Base-by-base conservation (phyloP, 2,329 filamentous ascomycete species). In the Penicillium sp. region DNA sequence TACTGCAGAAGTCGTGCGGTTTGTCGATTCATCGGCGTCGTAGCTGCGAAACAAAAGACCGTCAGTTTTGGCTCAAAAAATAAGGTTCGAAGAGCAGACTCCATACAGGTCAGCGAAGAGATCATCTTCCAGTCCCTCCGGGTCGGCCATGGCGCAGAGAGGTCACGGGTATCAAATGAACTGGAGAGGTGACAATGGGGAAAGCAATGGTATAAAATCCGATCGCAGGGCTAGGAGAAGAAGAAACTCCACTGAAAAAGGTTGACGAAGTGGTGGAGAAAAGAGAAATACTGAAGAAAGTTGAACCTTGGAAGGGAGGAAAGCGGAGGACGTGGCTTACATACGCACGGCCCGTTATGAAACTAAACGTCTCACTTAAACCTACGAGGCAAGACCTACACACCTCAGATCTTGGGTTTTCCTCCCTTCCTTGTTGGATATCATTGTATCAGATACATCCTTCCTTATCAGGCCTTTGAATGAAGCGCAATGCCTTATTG, bases 61-160 rank as follows among this genome's bases (percentile, higher is more conserved):
- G 51, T 57, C 56, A 47, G 50, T 39, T 22, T 22, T 9, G 4
- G 19, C 37, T 42, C 16, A 53, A 50, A 59, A 61, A 50, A 44
- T 37, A 46, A 29, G 16, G 14, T 22, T 42, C 1, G 24, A 19
- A 44, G 39, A 48, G 49, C 50, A 44, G 51, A 35, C 52, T 3
- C 14, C 91, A 79, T 81, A 96, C 92, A 96, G 85, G 79, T 96
- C 93, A 69, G 92, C 92, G 77, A 96, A 96, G 77, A 96, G 90
- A 83, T 96, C 92, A 71, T 96, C 93, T 67, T 96, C 92, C 66
- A 91, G 87, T 65, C 90, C 90, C 71, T 93, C 90, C 52, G 84
- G 81, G 70, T 95, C 91, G 48, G 90, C 86, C 90, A 93, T 95
- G 68, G 49, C 82, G 74, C 58, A 57, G 43, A 54, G 37, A 54